Base-by-base conservation (phyloP, 2,329 filamentous ascomycete species). In the Penicillium sp. region DNA sequence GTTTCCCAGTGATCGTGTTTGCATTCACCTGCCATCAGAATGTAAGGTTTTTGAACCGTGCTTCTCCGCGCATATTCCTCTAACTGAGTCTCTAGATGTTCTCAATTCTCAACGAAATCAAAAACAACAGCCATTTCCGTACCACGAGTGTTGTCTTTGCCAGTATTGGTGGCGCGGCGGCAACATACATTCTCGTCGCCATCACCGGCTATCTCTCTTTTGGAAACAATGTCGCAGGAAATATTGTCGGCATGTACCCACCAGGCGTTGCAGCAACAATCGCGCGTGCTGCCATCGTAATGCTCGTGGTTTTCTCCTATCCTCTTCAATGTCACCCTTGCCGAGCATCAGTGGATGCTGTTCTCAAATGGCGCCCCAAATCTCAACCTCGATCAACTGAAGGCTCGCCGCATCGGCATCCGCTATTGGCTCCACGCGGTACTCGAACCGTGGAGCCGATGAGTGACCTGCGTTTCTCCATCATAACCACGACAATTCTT, bases 1-100 rank as follows among this genome's bases (percentile, higher is more conserved):
- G 90, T 59, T 85, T 99, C 60, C 94, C 94, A 0, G 92, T 99
- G 49, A 92, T 97, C 52, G 91, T 99, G 2, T 99, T 99, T 79
- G 94, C 93, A n/a, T 99, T 97, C 72, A 99, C 94, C 1, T 99
- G 94, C 72, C 94, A 99, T 74, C 94, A 99, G 69, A 99, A 99
- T 71, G 91, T 94, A 77, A 62, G 85, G 69, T 36, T 36, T 7
- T 10, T 11, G 19, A 42, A 3, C 36, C n/a, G 6, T 52, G 6
- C 5, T 21, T 2, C 5, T 29, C 23, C 2, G 7, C 19, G 28
- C 13, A 5, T 16, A 36, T 44, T 6, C n/a, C 1, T 16, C 48
- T 54, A 76, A 60, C 63, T 19, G 1, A 26, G 2, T 37, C 7
- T 34, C 0, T 63, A 94, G 90, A 99, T 99, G 94, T 99, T 99